phyloP scores from a whole-genome alignment of 441 rosid genomes.

The Gossypium davidsonii region DNA sequence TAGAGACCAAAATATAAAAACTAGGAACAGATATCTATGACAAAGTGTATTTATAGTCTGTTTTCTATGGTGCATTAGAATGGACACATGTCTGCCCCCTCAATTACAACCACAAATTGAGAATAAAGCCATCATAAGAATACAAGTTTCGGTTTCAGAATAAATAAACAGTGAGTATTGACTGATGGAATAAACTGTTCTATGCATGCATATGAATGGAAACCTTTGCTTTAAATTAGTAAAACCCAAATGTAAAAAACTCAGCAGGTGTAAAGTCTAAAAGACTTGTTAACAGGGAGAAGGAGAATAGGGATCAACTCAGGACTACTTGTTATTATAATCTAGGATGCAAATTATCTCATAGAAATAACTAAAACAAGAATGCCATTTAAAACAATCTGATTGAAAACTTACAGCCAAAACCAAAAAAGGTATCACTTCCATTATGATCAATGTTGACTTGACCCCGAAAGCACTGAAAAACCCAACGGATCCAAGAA shows the following conservation, averaged over 20 bases:
- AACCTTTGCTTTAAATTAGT: neutral
- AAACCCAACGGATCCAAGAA: conserved; percentile 68
- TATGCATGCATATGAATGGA: neutral
- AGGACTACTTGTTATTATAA: neutral
- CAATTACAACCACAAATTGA: neutral
- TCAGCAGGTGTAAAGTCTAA: neutral
- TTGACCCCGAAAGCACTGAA: conserved; percentile 65
- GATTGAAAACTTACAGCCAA: conserved; percentile 56
- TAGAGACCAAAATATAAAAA: neutral
- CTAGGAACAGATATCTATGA: neutral
- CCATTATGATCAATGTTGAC: conserved; percentile 75
- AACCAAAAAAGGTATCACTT: conserved; percentile 77
- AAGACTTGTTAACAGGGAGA: neutral
- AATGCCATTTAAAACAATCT: neutral
- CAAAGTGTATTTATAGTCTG: neutral
- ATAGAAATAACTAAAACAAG: neutral
- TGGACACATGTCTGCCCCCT: neutral
- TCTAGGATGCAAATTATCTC: neutral
- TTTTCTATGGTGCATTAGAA: neutral
- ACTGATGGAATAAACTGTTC: neutral
- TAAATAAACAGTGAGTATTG: neutral
- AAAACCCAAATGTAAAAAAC: neutral
- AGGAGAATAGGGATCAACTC: neutral
- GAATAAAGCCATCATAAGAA: neutral
- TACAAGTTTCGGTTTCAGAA: neutral